Evolutionary conservation across 495 filamentous ascomycete genomes (phyloP), one percentile per base, ranked within the genome.

Genomic region (Aspergillus nidulans): DNA sequence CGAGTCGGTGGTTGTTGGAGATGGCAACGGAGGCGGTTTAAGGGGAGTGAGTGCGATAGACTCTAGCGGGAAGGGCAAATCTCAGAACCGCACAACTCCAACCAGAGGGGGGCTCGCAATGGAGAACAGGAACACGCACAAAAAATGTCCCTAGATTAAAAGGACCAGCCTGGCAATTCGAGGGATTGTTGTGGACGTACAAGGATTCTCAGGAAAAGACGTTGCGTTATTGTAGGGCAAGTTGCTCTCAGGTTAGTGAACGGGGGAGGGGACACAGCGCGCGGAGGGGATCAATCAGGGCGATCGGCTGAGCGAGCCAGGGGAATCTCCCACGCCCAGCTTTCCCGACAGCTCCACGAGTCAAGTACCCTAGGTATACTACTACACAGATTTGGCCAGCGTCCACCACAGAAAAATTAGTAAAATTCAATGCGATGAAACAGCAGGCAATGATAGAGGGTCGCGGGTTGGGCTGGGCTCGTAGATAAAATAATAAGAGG

Each of bases 31-130:
- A 53, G 53, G 49, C 41, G 40, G 60, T 61, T 64, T 61, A 64
- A 61, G 62, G 62, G 62, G 62, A 63, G 57, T 55, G 61, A 58
- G 59, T 55, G 61, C 54, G 54, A 63, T 63, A 56, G 53, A 59
- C 58, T 59, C 57, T 53, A 54, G 52, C 58, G 58, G 56, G 58
- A 60, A 63, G 57, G 58, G 61, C 53, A 61, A 59, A 56, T 51
- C 53, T 49, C 36, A 57, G 64, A 64, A 58, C 44, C 57, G 50
- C 55, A 59, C 32, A 62, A 43, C 20, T 47, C 42, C 48, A 53
- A 49, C 53, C 47, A 42, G 43, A 28, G 46, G 20, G n/a, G n/a
- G n/a, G n/a, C n/a, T 23, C 52, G 45, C 23, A 44, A 15, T 25
- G 38, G 34, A 49, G 28, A 49, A 28, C 44, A 58, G 30, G 46